Evolutionary conservation across 345 rosid species (phyloP).

Genomic region (Corymbia maculata): DNA sequence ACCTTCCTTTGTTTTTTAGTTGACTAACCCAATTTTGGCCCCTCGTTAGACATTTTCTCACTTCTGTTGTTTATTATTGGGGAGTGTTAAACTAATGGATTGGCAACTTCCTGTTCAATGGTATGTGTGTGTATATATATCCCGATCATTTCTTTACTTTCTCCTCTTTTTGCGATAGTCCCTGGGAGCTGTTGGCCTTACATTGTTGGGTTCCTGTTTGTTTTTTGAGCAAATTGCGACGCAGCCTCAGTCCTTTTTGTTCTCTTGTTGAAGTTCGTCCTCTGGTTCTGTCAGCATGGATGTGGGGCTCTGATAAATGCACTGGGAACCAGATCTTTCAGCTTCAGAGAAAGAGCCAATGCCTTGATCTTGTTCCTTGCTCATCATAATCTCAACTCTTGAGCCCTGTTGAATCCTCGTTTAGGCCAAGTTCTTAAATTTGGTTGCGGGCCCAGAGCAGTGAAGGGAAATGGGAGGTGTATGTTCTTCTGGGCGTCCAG

Average conservation of each 20-base stretch:
- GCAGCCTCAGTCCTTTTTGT: not conserved
- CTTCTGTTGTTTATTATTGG: not conserved
- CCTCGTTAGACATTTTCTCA: not conserved
- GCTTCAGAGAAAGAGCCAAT: not conserved
- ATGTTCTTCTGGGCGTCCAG: slow-evolving; percentile 39
- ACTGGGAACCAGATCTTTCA: not conserved
- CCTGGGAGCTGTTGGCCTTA: not conserved
- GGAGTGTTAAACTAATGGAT: not conserved
- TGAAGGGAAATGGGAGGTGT: slow-evolving; percentile 52
- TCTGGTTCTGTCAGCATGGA: not conserved
- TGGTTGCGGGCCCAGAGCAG: not conserved
- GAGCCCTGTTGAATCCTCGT: not conserved
- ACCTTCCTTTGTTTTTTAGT: not conserved
- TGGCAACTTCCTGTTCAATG: not conserved
- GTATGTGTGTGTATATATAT: not conserved
- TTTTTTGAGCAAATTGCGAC: not conserved
- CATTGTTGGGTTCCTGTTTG: not conserved
- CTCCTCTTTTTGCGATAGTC: not conserved
- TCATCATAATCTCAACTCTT: not conserved
- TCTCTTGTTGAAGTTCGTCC: not conserved
- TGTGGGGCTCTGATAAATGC: not conserved
- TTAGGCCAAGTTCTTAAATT: not conserved
- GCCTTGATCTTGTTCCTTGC: not conserved
- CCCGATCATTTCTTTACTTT: not conserved
- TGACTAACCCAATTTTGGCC: not conserved